Conservation (phyloP, 371 early-diverging fungal genomes). For the Mortierella sp. region DNA sequence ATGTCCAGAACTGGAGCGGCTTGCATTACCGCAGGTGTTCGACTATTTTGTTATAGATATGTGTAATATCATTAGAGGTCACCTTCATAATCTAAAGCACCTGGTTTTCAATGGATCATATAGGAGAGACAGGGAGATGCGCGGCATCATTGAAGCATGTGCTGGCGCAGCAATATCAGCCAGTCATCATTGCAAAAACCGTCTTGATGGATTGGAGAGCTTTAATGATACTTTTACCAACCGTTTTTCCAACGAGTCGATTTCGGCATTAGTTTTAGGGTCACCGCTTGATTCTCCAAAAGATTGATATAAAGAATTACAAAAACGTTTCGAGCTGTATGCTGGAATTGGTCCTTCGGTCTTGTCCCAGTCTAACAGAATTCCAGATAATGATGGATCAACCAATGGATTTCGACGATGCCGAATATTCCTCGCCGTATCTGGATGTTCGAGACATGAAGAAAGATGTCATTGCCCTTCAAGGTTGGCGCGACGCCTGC, state of each 20-base stretch:
- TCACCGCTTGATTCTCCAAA: neutral
- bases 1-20: neutral
- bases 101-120: neutral
- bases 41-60: neutral
- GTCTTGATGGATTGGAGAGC: neutral
- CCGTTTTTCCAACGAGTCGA: neutral
- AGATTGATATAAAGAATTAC: neutral
- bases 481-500: neutral
- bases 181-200: neutral
- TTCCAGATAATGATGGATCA: neutral
- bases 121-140: neutral
- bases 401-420: neutral
- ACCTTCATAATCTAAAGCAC: neutral
- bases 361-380: neutral
- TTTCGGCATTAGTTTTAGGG: neutral
- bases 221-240: neutral
- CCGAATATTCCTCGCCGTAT: neutral
- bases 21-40: neutral
- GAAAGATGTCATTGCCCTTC: neutral
- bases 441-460: neutral
- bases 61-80: neutral
- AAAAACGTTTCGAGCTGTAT: neutral
- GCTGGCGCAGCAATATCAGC: neutral
- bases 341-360: neutral
- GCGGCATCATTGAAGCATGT: neutral